Conservation (phyloP, 768 basidiomycete genomes). For the Cystofilobasidium ferigula region DNA sequence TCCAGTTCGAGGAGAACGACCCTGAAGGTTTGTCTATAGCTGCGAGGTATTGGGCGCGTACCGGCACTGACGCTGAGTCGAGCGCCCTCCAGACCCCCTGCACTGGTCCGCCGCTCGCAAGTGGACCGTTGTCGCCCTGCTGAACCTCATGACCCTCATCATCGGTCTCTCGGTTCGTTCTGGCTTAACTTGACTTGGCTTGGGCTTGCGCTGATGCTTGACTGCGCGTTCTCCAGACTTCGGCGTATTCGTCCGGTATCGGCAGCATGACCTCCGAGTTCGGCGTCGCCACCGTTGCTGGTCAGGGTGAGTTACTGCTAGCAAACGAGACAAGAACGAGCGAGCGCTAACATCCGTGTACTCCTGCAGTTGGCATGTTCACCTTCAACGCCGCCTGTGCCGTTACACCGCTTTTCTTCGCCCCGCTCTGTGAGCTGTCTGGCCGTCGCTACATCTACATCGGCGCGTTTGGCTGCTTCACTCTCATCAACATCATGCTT, state of each 20-base stretch:
- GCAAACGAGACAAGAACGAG: too few relatives aligned
- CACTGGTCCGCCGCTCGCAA: conserved; percentile 19
- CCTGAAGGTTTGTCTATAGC: conserved; percentile 22
- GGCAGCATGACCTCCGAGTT: conserved; percentile 28
- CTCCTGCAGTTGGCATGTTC: conserved; percentile 26
- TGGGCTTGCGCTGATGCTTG: too few relatives aligned
- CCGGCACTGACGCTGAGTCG: neutral
- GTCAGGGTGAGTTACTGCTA: conserved; percentile 18
- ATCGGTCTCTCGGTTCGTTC: conserved; percentile 30
- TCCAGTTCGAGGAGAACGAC: conserved; percentile 30
- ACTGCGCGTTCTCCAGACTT: too few relatives aligned
- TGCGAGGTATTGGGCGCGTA: neutral
- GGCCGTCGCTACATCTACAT: conserved; percentile 24
- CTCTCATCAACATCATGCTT: conserved; percentile 30
- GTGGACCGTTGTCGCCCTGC: conserved; percentile 13
- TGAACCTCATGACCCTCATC: conserved; percentile 27
- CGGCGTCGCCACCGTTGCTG: conserved; percentile 26
- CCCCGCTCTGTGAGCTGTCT: conserved; percentile 20
- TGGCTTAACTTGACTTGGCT: too few relatives aligned
- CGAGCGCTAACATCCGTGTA: neutral
- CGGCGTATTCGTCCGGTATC: conserved; percentile 27
- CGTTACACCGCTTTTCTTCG: conserved; percentile 11
- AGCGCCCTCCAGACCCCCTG: conserved; percentile 4
- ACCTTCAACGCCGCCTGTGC: conserved; percentile 22
- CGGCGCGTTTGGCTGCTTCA: conserved; percentile 23